phyloP scores from a whole-genome alignment of 306 rosid genomes.

The Dryas octopetala region DNA sequence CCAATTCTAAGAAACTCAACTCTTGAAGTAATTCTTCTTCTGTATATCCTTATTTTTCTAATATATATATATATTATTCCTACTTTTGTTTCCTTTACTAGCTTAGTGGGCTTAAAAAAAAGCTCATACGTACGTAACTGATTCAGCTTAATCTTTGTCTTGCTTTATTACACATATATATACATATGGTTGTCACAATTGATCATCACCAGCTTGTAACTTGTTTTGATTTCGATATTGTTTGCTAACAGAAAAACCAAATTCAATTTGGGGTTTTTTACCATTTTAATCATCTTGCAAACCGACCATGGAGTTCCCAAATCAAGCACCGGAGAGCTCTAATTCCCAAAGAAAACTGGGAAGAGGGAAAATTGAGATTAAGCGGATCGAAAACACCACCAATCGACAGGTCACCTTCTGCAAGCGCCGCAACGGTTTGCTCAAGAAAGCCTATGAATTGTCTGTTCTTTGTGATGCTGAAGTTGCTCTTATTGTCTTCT shows the following conservation, averaged over 20 bases:
- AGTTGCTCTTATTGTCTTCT: slow-evolving; percentile 91
- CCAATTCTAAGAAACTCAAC: slow-evolving; percentile 26
- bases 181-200: slow-evolving; percentile 12
- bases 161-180: background rate
- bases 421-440: slow-evolving; percentile 82
- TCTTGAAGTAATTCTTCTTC: slow-evolving; percentile 21
- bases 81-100: background rate
- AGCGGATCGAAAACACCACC: slow-evolving; percentile 84
- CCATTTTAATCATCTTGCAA: slow-evolving; percentile 25
- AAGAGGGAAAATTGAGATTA: slow-evolving; percentile 88
- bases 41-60: background rate
- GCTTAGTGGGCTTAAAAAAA: background rate
- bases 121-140: too few species aligned
- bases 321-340: slow-evolving; percentile 56
- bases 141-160: too few species aligned
- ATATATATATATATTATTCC: background rate
- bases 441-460: slow-evolving; percentile 86
- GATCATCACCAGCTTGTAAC: background rate
- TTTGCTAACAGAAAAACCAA: slow-evolving; percentile 1
- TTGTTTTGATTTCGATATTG: background rate
- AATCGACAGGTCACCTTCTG: slow-evolving; percentile 92
- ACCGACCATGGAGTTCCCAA: slow-evolving; percentile 49
- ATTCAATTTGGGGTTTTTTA: slow-evolving; percentile 13
- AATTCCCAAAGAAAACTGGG: slow-evolving; percentile 68
- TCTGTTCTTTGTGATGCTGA: slow-evolving; percentile 94